phyloP scores from a whole-genome alignment of 768 basidiomycete species.

The Suillus alpinus region DNA sequence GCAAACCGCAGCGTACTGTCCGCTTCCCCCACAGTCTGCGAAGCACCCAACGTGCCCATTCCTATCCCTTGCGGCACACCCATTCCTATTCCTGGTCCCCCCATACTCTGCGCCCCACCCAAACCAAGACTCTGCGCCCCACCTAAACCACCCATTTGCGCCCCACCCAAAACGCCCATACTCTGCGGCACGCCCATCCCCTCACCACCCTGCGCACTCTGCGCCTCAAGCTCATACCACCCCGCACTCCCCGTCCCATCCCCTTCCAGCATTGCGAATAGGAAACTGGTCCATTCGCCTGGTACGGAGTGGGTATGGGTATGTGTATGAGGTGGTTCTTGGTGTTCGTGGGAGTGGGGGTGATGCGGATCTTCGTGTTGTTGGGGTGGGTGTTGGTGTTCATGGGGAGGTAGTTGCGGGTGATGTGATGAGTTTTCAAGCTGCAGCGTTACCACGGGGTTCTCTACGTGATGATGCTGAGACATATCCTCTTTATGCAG shows the following conservation, averaged over 20 bases:
- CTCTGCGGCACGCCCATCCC: neutral
- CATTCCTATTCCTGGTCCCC: neutral
- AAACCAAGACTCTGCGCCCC: neutral
- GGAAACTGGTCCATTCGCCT: slow-evolving; percentile 32
- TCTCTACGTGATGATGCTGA: too few species aligned
- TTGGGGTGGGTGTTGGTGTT: too few species aligned
- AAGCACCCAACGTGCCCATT: neutral
- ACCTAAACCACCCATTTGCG: neutral
- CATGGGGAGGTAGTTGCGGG: neutral
- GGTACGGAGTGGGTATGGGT: neutral
- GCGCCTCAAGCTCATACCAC: slow-evolving; percentile 30
- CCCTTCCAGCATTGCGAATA: slow-evolving; percentile 33
- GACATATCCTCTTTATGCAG: neutral
- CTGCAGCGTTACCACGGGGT: too few species aligned
- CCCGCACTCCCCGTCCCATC: slow-evolving; percentile 21
- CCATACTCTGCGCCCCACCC: neutral
- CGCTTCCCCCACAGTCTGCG: slow-evolving; percentile 21
- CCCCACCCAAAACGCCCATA: neutral
- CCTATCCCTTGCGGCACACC: neutral
- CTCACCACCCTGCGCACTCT: neutral
- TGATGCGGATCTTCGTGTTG: neutral
- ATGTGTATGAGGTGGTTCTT: neutral
- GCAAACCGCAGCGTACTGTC: slow-evolving; percentile 30
- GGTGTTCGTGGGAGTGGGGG: slow-evolving; percentile 5
- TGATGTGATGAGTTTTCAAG: too few species aligned